Conservation (phyloP, 2,329 filamentous ascomycete species). For the Sclerotinia subarctica region DNA sequence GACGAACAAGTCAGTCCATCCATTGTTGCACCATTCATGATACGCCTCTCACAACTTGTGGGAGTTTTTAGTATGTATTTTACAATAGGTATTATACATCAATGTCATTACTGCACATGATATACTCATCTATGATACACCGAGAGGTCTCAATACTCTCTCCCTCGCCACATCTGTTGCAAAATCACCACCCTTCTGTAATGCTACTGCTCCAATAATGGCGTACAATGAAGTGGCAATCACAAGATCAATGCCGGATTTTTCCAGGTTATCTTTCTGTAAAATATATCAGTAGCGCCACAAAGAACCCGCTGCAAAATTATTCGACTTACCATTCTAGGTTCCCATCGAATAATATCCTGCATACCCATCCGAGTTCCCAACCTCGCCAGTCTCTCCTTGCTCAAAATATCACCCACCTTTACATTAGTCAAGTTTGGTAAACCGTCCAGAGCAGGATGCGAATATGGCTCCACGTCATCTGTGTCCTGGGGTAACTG, state of each 20-base stretch:
- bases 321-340: constrained; percentile 60
- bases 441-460: constrained; percentile 69
- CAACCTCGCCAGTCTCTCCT: constrained; percentile 63
- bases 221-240: constrained; percentile 77
- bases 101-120: constrained; percentile 23
- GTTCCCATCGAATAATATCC: constrained; percentile 83
- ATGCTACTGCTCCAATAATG: constrained; percentile 81
- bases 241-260: constrained; percentile 72
- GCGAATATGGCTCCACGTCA: constrained; percentile 58
- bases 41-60: background rate
- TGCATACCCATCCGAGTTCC: constrained; percentile 68
- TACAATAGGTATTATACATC: constrained; percentile 22
- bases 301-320: constrained; percentile 5
- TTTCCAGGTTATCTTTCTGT: constrained; percentile 62
- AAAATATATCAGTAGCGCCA: constrained; percentile 28
- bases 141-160: constrained; percentile 44
- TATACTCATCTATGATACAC: constrained; percentile 35
- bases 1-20: background rate
- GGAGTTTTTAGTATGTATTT: constrained; percentile 9
- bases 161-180: constrained; percentile 74
- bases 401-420: constrained; percentile 60
- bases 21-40: constrained; percentile 16
- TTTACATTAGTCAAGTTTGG: constrained; percentile 64
- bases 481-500: constrained; percentile 47
- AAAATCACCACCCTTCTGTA: constrained; percentile 79